Evolutionary conservation across 768 basidiomycete species (phyloP).

Genomic region (Mycena floridula): DNA sequence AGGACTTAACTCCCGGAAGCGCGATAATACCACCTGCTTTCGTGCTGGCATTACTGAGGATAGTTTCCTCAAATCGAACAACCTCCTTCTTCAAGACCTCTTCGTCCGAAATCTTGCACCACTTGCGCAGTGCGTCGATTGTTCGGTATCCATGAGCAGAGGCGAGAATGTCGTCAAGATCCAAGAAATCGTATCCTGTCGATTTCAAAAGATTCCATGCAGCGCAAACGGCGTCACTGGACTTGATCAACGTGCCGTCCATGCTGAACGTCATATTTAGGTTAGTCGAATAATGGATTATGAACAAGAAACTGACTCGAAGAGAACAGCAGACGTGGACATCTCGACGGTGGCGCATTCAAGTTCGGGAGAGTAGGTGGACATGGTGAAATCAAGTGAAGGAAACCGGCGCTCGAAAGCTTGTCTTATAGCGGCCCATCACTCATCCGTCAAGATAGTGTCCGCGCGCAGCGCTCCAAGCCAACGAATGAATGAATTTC

Average conservation of each 20-base stretch:
- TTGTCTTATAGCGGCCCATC: no score
- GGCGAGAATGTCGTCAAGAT: slow-evolving; percentile 54
- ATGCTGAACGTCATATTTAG: slow-evolving; percentile 64
- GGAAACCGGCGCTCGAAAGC: no score
- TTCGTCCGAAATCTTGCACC: slow-evolving; percentile 64
- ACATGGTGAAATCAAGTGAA: no score
- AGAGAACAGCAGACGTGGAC: neutral
- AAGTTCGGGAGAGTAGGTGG: no score
- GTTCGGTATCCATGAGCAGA: slow-evolving; percentile 85
- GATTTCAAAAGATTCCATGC: slow-evolving; percentile 78
- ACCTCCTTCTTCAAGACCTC: slow-evolving; percentile 72
- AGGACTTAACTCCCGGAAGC: slow-evolving; percentile 63
- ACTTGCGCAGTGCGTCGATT: slow-evolving; percentile 67
- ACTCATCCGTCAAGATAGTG: no score
- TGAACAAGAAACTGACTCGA: neutral
- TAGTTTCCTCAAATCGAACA: slow-evolving; percentile 72
- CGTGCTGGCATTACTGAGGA: slow-evolving; percentile 50
- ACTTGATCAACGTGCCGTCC: slow-evolving; percentile 81
- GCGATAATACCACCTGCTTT: slow-evolving; percentile 60
- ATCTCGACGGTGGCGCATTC: no score
- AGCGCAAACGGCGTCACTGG: slow-evolving; percentile 73
- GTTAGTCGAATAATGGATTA: neutral
- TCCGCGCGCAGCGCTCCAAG: no score
- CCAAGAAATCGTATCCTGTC: slow-evolving; percentile 54
- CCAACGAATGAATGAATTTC: no score